Evolutionary conservation across 371 early-diverging fungal species (phyloP).

Genomic region (Saksenaea vasiformis): DNA sequence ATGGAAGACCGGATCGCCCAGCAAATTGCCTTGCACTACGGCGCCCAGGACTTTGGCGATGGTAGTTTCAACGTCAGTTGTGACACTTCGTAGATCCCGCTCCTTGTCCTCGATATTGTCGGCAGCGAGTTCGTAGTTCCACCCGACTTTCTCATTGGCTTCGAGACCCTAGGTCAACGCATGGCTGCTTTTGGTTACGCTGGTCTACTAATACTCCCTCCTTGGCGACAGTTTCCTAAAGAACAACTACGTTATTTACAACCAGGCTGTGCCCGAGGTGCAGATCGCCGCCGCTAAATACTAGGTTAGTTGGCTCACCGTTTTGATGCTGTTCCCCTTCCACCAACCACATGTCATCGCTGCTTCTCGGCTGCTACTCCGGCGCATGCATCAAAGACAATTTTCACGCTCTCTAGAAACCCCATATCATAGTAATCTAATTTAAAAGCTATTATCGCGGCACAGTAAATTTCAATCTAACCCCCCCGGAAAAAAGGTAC

Average conservation of each 20-base stretch:
- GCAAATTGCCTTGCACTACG: slow-evolving; percentile 16
- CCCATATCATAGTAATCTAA: too few relatives aligned
- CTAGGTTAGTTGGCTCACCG: neutral
- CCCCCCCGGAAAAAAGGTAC: too few relatives aligned
- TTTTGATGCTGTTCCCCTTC: too few relatives aligned
- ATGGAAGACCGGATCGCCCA: slow-evolving; percentile 19
- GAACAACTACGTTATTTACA: slow-evolving; percentile 43
- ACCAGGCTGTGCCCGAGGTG: slow-evolving; percentile 22
- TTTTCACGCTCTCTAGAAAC: too few relatives aligned
- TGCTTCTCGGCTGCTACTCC: too few relatives aligned
- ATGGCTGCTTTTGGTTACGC: slow-evolving; percentile 30
- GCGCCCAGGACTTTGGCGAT: slow-evolving; percentile 23
- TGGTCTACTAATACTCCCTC: slow-evolving; percentile 28
- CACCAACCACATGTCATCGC: too few relatives aligned
- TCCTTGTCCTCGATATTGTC: slow-evolving; percentile 18
- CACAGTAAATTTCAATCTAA: too few relatives aligned
- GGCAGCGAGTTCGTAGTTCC: slow-evolving; percentile 22
- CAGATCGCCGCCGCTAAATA: slow-evolving; percentile 27
- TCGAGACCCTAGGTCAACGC: slow-evolving; percentile 14
- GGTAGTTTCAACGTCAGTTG: slow-evolving; percentile 34
- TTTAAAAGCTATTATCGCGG: too few relatives aligned
- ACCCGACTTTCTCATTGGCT: slow-evolving; percentile 20
- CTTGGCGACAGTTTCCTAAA: slow-evolving; percentile 51
- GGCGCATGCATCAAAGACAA: too few relatives aligned
- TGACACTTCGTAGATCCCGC: slow-evolving; percentile 18